Conservation (phyloP, 1,139 yeast species). For the Diutina neorugosa region DNA sequence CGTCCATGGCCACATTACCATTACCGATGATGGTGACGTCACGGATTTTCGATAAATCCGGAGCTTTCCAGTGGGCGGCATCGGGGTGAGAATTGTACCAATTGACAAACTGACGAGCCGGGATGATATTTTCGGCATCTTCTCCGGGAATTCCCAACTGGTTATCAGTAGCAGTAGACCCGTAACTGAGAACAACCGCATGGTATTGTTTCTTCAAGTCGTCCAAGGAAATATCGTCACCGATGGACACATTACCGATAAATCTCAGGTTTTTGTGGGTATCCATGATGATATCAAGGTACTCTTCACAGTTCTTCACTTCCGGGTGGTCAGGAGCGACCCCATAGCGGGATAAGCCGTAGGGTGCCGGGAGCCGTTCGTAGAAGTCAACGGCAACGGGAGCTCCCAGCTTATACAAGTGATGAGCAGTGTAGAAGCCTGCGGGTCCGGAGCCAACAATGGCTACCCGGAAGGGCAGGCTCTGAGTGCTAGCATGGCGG, state of each 20-base stretch:
- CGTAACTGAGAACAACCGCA: constrained; percentile 3
- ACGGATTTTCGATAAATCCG: constrained; percentile 47
- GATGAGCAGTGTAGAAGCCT: constrained; percentile 83
- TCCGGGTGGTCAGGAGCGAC: constrained; percentile 99
- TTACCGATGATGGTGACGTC: constrained; percentile 82
- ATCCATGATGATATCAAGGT: constrained; percentile 52
- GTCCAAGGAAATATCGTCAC: constrained; percentile 34
- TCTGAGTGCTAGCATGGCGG: neutral
- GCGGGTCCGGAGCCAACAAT: constrained; percentile 96
- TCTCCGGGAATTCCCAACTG: constrained; percentile 50
- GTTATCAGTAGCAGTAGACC: constrained; percentile 34
- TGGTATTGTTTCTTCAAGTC: constrained; percentile 21
- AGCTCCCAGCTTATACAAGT: constrained; percentile 37
- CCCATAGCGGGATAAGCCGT: constrained; percentile 83
- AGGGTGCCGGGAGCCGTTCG: constrained; percentile 83
- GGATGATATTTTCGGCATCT: constrained; percentile 50
- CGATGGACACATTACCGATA: constrained; percentile 67
- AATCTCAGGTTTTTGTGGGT: constrained; percentile 39
- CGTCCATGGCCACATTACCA: constrained; percentile 95
- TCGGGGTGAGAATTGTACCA: constrained; percentile 95
- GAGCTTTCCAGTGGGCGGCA: constrained; percentile 17
- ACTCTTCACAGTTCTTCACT: constrained; percentile 80
- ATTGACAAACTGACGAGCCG: constrained; percentile 81
- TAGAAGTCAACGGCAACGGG: constrained; percentile 49
- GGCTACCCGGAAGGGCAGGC: constrained; percentile 28